Percentiles rank a stretch among this genome's conserved stretches.
phyloP scores from a whole-genome alignment of 2,329 filamentous ascomycete species.

The Fusarium veterinarium region DNA sequence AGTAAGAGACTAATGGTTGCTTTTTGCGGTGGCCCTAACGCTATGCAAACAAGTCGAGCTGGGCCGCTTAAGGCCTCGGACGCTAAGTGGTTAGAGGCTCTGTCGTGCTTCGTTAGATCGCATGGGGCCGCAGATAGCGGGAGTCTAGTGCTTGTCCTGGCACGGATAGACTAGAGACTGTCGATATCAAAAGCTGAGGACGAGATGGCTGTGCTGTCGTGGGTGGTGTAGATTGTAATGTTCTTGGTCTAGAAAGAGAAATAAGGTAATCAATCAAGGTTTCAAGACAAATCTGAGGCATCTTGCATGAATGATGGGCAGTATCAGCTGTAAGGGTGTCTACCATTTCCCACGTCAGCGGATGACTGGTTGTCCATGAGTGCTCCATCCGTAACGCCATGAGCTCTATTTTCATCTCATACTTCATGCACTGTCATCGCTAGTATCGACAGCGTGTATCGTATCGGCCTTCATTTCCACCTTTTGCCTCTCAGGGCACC shows the following conservation, averaged over 20 bases:
- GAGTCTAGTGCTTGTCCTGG: not conserved
- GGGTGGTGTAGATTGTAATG: not conserved
- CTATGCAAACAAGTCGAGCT: slow-evolving; percentile 38
- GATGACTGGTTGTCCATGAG: not conserved
- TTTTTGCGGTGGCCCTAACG: slow-evolving; percentile 44
- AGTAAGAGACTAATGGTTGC: slow-evolving; percentile 26
- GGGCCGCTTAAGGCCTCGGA: slow-evolving; percentile 10
- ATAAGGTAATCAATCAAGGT: not conserved
- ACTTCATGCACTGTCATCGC: not conserved
- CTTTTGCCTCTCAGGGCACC: not conserved
- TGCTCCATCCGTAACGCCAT: slow-evolving; percentile 2
- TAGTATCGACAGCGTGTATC: not conserved
- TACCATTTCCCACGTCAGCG: slow-evolving; percentile 1
- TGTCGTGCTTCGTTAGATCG: slow-evolving; percentile 10
- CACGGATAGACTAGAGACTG: not conserved
- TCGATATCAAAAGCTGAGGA: not conserved
- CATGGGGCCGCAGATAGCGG: slow-evolving; percentile 24
- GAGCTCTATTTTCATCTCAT: slow-evolving; percentile 3
- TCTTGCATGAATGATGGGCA: slow-evolving; percentile 9
- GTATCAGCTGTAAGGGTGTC: slow-evolving; percentile 13
- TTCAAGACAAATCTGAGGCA: not conserved
- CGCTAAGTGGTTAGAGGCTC: slow-evolving; percentile 31
- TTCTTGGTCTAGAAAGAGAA: not conserved
- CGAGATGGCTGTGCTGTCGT: not conserved
- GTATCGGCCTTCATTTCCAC: not conserved